These are phyloP conservation scores for Cyberlindnera suaveolens DNA, from an alignment of 805 yeast genomes.

Conservation along the genomic window DNA sequence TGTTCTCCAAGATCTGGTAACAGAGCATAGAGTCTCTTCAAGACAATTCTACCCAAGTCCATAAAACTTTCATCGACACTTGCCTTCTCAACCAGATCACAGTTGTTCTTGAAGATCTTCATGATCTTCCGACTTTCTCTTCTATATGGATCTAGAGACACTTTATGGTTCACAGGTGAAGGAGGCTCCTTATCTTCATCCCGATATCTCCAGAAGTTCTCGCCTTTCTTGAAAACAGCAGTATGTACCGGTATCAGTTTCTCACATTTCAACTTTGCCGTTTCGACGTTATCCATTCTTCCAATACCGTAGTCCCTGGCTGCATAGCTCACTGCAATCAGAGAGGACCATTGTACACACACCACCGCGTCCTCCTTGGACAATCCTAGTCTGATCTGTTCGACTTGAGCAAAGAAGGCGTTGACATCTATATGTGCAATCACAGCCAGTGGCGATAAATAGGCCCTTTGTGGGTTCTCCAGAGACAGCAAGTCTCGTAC, in stretches of 20 bases:
- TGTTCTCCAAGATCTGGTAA: constrained; percentile 40
- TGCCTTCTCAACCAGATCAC: constrained; percentile 81
- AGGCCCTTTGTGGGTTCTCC: constrained; percentile 40
- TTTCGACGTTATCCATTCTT: constrained; percentile 65
- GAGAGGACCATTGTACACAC: constrained; percentile 86
- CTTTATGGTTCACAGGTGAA: constrained; percentile 62
- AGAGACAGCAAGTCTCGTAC: constrained; percentile 45
- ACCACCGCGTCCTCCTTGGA: constrained; percentile 75
- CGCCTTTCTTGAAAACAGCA: constrained; percentile 87
- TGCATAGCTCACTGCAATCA: constrained; percentile 88
- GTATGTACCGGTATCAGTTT: constrained; percentile 77
- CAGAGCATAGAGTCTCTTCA: constrained; percentile 31
- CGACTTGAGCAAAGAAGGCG: constrained; percentile 95
- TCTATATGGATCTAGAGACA: constrained; percentile 85
- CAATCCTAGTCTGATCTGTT: constrained; percentile 66
- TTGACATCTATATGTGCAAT: constrained; percentile 86
- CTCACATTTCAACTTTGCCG: constrained; percentile 75
- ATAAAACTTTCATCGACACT: constrained; percentile 92
- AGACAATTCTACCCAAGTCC: constrained; percentile 69
- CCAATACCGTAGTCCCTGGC: constrained; percentile 80
- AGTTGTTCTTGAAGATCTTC: constrained; percentile 51
- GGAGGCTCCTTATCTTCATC: constrained; percentile 46
- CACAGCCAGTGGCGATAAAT: constrained; percentile 63
- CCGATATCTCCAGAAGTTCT: constrained; percentile 72
- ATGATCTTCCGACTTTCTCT: constrained; percentile 79